These are phyloP conservation scores for Leccinum arenicola DNA, from an alignment of 768 basidiomycete species.

Conservation along the genomic window DNA sequence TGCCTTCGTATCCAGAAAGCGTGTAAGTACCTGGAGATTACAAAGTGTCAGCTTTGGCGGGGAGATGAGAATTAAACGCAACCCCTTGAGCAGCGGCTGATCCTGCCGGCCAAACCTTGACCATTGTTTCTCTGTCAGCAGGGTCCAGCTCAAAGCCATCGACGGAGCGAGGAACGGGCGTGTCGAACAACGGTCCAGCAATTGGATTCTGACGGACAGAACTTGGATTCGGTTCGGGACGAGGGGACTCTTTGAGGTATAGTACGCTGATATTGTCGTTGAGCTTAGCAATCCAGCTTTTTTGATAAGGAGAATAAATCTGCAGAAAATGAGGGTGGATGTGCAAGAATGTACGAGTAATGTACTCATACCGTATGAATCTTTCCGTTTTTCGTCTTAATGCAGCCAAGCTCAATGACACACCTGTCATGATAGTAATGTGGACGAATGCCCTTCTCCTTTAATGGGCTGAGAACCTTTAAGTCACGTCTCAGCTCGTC, in stretches of 20 bases:
- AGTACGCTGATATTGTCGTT: conserved; percentile 42
- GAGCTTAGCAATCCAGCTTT: conserved; percentile 58
- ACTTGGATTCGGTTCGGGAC: conserved; percentile 51
- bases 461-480: conserved; percentile 52
- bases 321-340: conserved; percentile 24
- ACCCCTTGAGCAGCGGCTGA: conserved; percentile 66
- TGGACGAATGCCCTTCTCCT: conserved; percentile 49
- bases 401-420: conserved; percentile 70
- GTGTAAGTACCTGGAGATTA: conserved; percentile 56
- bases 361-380: conserved; percentile 55
- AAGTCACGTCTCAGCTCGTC: conserved; percentile 86
- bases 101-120: conserved; percentile 75
- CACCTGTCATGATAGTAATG: conserved; percentile 74
- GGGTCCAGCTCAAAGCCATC: conserved; percentile 66
- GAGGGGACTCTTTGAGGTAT: conserved; percentile 51
- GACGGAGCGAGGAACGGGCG: conserved; percentile 53
- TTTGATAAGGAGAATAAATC: conserved; percentile 77
- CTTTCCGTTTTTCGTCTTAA: conserved; percentile 66
- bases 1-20: conserved; percentile 70
- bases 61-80: conserved; percentile 3
- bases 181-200: conserved; percentile 55
- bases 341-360: background rate
- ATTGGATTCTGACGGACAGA: conserved; percentile 44
- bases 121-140: conserved; percentile 58
- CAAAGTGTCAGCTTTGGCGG: background rate